A percentile compares a stretch with the other conserved stretches of the same genome.
phyloP scores from a whole-genome alignment of 345 rosid species.

The Raphanus sativus region DNA sequence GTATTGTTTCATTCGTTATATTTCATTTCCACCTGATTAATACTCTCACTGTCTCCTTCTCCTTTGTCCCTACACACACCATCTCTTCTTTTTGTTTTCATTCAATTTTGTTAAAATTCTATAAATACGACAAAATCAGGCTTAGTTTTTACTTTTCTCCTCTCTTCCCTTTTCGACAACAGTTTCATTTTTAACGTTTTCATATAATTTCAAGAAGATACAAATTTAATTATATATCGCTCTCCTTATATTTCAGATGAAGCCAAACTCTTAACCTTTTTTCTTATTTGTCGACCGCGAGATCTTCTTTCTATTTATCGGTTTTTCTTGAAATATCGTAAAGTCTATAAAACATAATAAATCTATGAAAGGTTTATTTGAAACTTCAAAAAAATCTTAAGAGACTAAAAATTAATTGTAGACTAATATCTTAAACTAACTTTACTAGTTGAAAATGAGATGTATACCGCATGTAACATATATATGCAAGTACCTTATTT shows the following conservation, averaged over 20 bases:
- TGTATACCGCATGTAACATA: not conserved
- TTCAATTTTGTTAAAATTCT: not conserved
- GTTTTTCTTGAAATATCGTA: not conserved
- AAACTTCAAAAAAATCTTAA: not conserved
- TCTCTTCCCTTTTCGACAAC: not conserved
- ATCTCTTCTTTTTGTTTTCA: slow-evolving; percentile 16
- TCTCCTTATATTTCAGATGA: not conserved
- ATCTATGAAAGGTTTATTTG: not conserved
- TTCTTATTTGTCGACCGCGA: slow-evolving; percentile 12
- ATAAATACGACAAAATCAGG: slow-evolving; percentile 15
- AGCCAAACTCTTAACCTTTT: slow-evolving; percentile 29
- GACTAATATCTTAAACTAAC: not conserved
- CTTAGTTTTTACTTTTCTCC: slow-evolving; percentile 18
- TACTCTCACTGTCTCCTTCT: slow-evolving; percentile 28
- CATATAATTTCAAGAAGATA: not conserved
- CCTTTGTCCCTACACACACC: slow-evolving; percentile 30
- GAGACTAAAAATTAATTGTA: not conserved
- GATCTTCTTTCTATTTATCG: slow-evolving; percentile 2
- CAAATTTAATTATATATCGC: not conserved
- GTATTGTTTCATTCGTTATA: slow-evolving; percentile 9
- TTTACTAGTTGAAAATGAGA: not conserved
- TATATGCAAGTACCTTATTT: not conserved
- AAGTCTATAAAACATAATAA: not conserved
- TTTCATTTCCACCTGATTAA: slow-evolving; percentile 25
- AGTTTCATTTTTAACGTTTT: slow-evolving; percentile 17